Evolutionary conservation across 1,284 basidiomycete species (phyloP).

Genomic region (Trametes polyzona): DNA sequence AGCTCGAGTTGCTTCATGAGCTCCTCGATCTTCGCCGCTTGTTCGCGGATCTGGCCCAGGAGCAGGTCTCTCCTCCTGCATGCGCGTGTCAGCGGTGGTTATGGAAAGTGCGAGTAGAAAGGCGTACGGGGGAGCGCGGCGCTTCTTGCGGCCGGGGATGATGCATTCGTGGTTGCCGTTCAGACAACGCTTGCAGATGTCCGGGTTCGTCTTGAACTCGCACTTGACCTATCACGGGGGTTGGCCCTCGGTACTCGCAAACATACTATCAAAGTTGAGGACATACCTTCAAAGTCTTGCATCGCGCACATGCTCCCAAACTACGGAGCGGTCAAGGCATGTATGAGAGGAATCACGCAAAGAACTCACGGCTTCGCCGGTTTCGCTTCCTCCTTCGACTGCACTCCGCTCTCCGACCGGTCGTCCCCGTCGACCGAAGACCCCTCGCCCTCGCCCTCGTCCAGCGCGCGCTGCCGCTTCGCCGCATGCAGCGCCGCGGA

Average conservation of each 20-base stretch:
- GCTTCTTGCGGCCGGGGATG: constrained; percentile 77
- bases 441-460: constrained; percentile 46
- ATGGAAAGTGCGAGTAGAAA: not conserved
- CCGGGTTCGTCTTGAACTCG: constrained; percentile 67
- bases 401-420: constrained; percentile 35
- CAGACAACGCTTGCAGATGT: constrained; percentile 72
- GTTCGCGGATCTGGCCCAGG: constrained; percentile 70
- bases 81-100: not conserved
- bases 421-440: constrained; percentile 20
- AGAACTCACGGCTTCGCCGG: constrained; percentile 49
- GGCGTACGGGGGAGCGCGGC: constrained; percentile 70
- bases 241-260: not conserved
- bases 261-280: too few relatives aligned
- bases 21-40: constrained; percentile 68
- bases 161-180: constrained; percentile 70
- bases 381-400: constrained; percentile 41
- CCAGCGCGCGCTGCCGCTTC: constrained; percentile 48
- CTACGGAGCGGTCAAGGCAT: constrained; percentile 14
- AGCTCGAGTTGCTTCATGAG: constrained; percentile 68
- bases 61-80: constrained; percentile 74
- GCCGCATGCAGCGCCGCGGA: constrained; percentile 19
- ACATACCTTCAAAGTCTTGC: constrained; percentile 70
- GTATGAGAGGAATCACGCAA: not conserved
- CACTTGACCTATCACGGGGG: constrained; percentile 56
- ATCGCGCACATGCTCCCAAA: constrained; percentile 67